phyloP scores from a whole-genome alignment of 2,329 filamentous ascomycete species.

The Microsporum audouinii region DNA sequence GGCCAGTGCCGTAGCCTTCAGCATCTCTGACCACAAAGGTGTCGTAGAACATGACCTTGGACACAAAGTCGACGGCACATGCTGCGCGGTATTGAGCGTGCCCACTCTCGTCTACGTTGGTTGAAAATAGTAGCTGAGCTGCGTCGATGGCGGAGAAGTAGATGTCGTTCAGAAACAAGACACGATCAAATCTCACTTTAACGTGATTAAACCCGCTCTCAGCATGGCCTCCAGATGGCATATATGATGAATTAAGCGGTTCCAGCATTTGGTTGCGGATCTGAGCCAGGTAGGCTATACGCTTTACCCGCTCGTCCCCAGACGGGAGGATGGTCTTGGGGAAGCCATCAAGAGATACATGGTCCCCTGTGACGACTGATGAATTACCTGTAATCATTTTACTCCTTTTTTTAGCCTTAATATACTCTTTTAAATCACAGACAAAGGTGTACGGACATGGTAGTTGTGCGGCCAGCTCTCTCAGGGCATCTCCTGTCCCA shows the following conservation, averaged over 20 bases:
- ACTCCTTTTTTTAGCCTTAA: not conserved
- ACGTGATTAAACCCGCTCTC: constrained; percentile 5
- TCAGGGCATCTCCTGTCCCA: constrained; percentile 8
- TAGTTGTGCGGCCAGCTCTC: constrained; percentile 5
- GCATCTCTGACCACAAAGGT: constrained; percentile 11
- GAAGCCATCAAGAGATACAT: constrained; percentile 6
- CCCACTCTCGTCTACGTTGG: constrained; percentile 6
- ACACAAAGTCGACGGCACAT: constrained; percentile 11
- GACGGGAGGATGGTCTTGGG: constrained; percentile 3
- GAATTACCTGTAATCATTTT: constrained; percentile 8
- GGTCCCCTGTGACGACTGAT: constrained; percentile 9
- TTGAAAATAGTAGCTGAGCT: constrained; percentile 10
- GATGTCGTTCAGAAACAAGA: constrained; percentile 11
- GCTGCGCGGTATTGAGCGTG: constrained; percentile 10
- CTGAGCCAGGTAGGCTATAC: constrained; percentile 11
- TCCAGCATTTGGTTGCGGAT: constrained; percentile 9
- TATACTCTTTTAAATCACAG: not conserved
- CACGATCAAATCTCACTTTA: constrained; percentile 7
- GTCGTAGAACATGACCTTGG: constrained; percentile 11
- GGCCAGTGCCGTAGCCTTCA: constrained; percentile 10
- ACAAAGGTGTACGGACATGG: constrained; percentile 5
- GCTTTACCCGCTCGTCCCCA: constrained; percentile 6
- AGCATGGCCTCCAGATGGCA: not conserved
- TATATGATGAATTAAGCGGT: constrained; percentile 7
- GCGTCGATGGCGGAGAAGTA: constrained; percentile 10